phyloP scores from a whole-genome alignment of 805 yeast genomes.

The Cyberlindnera samutprakarnensis region DNA sequence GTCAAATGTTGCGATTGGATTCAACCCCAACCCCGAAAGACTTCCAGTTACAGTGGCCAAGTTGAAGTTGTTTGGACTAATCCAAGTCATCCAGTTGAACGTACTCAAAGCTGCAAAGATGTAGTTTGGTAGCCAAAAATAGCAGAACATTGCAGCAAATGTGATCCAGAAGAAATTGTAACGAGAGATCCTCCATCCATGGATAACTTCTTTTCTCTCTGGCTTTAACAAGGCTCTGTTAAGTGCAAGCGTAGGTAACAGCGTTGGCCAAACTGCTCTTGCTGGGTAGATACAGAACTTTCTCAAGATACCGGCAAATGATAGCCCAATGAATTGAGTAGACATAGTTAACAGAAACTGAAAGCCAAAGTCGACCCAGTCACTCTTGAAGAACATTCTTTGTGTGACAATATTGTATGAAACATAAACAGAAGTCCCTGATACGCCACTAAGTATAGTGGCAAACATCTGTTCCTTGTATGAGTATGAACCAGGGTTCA shows the following conservation, averaged over 20 bases:
- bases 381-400: slow-evolving; percentile 23
- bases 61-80: slow-evolving; percentile 40
- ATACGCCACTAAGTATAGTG: slow-evolving; percentile 31
- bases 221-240: slow-evolving; percentile 37
- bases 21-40: slow-evolving; percentile 41
- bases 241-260: slow-evolving; percentile 40
- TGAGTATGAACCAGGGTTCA: slow-evolving; percentile 62
- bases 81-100: slow-evolving; percentile 56
- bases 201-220: slow-evolving; percentile 25
- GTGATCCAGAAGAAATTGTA: slow-evolving; percentile 28
- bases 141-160: slow-evolving; percentile 29
- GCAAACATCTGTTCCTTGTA: slow-evolving; percentile 61
- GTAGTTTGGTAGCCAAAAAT: slow-evolving; percentile 40
- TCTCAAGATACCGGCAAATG: slow-evolving; percentile 59
- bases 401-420: slow-evolving; percentile 31
- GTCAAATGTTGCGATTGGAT: slow-evolving; percentile 46
- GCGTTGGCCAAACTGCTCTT: slow-evolving; percentile 46
- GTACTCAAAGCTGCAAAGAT: slow-evolving; percentile 33
- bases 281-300: slow-evolving; percentile 47
- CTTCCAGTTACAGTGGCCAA: slow-evolving; percentile 43
- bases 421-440: slow-evolving; percentile 28
- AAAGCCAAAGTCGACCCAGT: slow-evolving; percentile 36
- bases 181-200: slow-evolving; percentile 29
- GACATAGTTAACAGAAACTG: slow-evolving; percentile 45
- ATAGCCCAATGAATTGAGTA: slow-evolving; percentile 58